Conservation (phyloP, 306 rosid species). For the Ochetophila trinervis region DNA sequence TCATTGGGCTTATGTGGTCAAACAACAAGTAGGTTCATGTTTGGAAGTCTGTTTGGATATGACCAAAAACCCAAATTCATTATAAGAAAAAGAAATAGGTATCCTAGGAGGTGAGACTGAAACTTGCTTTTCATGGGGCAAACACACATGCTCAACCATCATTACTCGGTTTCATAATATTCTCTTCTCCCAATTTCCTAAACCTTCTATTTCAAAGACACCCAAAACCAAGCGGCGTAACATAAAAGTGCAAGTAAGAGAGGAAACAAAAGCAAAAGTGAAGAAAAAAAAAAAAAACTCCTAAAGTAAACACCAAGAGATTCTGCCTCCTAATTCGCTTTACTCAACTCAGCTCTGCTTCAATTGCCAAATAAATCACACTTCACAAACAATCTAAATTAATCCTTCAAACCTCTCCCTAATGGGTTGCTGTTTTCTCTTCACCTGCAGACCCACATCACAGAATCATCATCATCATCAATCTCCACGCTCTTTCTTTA, state of each 20-base stretch:
- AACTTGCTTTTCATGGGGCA: too few relatives aligned
- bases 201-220: constrained; percentile 18
- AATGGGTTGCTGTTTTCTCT: constrained; percentile 24
- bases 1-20: too few relatives aligned
- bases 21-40: too few relatives aligned
- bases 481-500: constrained; percentile 20
- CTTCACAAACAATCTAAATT: background rate
- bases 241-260: background rate
- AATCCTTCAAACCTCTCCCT: constrained; percentile 17
- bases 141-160: background rate
- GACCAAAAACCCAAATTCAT: too few relatives aligned
- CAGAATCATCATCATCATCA: background rate
- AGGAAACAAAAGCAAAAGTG: constrained; percentile 30
- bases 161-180: constrained; percentile 17
- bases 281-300: constrained; percentile 28
- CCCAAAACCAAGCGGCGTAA: constrained; percentile 37
- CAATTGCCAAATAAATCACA: background rate
- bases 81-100: too few relatives aligned
- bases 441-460: constrained; percentile 1
- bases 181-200: constrained; percentile 4
- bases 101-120: too few relatives aligned
- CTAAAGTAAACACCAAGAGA: constrained; percentile 13
- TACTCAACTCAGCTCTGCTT: constrained; percentile 23
- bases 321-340: constrained; percentile 19
- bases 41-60: too few relatives aligned